A percentile compares a stretch with the other conserved stretches of the same genome.
phyloP scores from a whole-genome alignment of 78 protist genomes.

The Polysphondylium violaceum region DNA sequence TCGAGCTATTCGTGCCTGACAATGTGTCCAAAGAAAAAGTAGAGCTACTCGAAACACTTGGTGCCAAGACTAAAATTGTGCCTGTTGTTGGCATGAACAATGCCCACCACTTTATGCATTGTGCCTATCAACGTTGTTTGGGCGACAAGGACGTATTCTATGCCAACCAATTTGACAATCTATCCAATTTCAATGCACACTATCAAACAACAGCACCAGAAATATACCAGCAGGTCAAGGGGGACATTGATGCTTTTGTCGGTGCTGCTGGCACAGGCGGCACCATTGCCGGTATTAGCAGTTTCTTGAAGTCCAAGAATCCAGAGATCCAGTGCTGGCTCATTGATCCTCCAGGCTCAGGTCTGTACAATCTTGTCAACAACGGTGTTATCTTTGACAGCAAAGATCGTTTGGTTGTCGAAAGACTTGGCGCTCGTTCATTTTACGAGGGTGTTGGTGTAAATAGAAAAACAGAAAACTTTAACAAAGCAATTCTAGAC shows the following conservation, averaged over 20 bases:
- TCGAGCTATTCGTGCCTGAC: slow-evolving; percentile 78
- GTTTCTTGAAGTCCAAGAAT: slow-evolving; percentile 46
- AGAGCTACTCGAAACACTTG: slow-evolving; percentile 59
- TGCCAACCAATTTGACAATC: slow-evolving; percentile 89
- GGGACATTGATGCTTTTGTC: slow-evolving; percentile 68
- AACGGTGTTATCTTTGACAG: slow-evolving; percentile 58
- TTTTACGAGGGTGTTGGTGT: slow-evolving; percentile 77
- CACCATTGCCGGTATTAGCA: slow-evolving; percentile 88
- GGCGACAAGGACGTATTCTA: slow-evolving; percentile 53
- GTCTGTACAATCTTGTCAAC: slow-evolving; percentile 62
- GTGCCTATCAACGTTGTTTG: slow-evolving; percentile 64
- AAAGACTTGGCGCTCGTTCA: slow-evolving; percentile 65
- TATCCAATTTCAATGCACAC: slow-evolving; percentile 87
- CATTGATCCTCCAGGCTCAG: slow-evolving; percentile 70
- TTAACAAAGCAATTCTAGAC: slow-evolving; percentile 77
- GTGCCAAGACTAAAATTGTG: slow-evolving; percentile 79
- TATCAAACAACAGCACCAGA: slow-evolving; percentile 85
- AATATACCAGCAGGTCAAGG: slow-evolving; percentile 85
- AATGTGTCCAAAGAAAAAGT: slow-evolving; percentile 83
- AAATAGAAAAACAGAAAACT: slow-evolving; percentile 82
- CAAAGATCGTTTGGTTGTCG: slow-evolving; percentile 71
- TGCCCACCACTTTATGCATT: slow-evolving; percentile 80
- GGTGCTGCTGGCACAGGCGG: slow-evolving; percentile 91
- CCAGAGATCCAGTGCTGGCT: slow-evolving; percentile 19
- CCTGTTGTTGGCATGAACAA: slow-evolving; percentile 75